Conservation (phyloP, 495 filamentous ascomycete species). For the Penicilliopsis zonata region DNA sequence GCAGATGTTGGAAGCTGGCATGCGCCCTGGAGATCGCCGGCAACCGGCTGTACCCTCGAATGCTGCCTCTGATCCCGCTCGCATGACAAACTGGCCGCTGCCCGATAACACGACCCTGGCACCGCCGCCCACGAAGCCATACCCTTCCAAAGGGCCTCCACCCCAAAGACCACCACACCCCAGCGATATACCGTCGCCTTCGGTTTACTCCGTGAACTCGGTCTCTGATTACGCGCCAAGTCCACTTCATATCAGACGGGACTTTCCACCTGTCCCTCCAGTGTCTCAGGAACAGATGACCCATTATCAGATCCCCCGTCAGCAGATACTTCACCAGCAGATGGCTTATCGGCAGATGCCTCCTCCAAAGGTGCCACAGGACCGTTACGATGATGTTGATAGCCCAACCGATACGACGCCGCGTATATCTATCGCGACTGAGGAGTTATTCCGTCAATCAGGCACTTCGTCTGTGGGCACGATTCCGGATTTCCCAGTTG, state of each 20-base stretch:
- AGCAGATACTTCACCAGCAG: conserved; percentile 12
- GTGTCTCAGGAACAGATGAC: too few relatives aligned
- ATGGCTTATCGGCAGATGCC: conserved; percentile 10
- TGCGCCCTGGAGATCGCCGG: conserved; percentile 21
- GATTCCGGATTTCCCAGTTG: conserved; percentile 35
- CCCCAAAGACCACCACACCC: conserved; percentile 60
- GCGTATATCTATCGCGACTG: conserved; percentile 18
- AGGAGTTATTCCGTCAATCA: conserved; percentile 24
- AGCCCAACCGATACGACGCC: conserved; percentile 14
- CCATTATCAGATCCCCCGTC: conserved; percentile 29
- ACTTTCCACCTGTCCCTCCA: conserved; percentile 33
- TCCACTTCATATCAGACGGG: conserved; percentile 33
- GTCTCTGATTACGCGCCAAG: conserved; percentile 36
- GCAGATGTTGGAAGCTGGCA: conserved; percentile 40
- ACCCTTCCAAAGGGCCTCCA: conserved; percentile 40
- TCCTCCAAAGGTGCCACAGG: conserved; percentile 29
- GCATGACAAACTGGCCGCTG: conserved; percentile 27
- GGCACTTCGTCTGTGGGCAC: conserved; percentile 20
- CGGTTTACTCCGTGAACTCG: conserved; percentile 37
- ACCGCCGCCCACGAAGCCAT: conserved; percentile 27
- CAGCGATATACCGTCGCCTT: conserved; percentile 23
- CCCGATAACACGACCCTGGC: conserved; percentile 25
- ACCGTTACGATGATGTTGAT: too few relatives aligned
- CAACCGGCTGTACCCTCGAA: conserved; percentile 17
- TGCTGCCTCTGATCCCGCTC: conserved; percentile 16